Evolutionary conservation across 768 basidiomycete species (phyloP), one percentile per base, ranked within the genome.

Genomic region (Terana coerulea): DNA sequence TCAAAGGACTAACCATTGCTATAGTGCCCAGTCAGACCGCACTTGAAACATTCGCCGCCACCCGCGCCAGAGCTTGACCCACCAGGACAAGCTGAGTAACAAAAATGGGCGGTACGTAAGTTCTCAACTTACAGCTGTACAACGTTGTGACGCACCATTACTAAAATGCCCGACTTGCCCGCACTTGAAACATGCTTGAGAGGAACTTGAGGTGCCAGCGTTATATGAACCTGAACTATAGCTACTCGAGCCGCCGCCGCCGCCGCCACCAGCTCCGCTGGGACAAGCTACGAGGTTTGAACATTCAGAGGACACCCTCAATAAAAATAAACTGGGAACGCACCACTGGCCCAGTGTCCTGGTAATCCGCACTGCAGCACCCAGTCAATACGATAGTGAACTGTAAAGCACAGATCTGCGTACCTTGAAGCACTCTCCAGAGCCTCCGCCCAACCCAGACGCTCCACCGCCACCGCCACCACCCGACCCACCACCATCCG

Each of bases 1-100:
- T 10, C 19, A 4, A 8, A 3, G 12, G n/a, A n/a, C 49, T 30
- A 63, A 83, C 84, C 76, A 36, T 74, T 81, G 46, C 78, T 77
- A 66, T 75, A 86, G 64, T 87, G 85, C 3, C 83, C 85, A 7
- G 61, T 59, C 57, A n/a, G n/a, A n/a, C n/a, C n/a, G n/a, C n/a
- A n/a, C n/a, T n/a, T n/a, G n/a, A n/a, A n/a, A n/a, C n/a, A n/a
- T n/a, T n/a, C n/a, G n/a, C n/a, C n/a, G n/a, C n/a, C n/a, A n/a
- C n/a, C n/a, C n/a, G n/a, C n/a, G n/a, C n/a, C n/a, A n/a, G n/a
- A n/a, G n/a, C n/a, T n/a, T n/a, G n/a, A n/a, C n/a, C n/a, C n/a
- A n/a, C n/a, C n/a, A n/a, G n/a, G n/a, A n/a, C n/a, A n/a, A n/a
- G n/a, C n/a, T n/a, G n/a, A n/a, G n/a, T n/a, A n/a, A n/a, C n/a